Percentiles rank a stretch among this genome's conserved stretches.
phyloP scores from a whole-genome alignment of 352 stramenopile species.

The Phytophthora ohioensis region DNA sequence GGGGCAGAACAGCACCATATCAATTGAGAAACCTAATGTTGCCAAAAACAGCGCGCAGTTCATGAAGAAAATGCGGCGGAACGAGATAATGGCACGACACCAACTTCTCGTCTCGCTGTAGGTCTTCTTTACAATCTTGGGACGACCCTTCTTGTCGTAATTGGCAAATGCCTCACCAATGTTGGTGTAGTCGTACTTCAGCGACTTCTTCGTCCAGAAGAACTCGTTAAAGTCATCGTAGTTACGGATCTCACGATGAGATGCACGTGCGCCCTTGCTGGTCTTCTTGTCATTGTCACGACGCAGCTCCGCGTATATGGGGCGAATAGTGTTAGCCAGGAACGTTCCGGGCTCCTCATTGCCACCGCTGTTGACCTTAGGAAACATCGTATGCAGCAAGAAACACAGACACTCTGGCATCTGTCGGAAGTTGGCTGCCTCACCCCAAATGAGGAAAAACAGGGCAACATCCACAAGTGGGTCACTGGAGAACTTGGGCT shows the following conservation, averaged over 20 bases:
- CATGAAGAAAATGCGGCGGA: constrained; percentile 87
- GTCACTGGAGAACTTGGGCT: constrained; percentile 78
- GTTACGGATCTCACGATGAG: constrained; percentile 83
- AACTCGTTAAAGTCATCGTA: constrained; percentile 92
- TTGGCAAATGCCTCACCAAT: constrained; percentile 76
- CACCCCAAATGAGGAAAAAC: constrained; percentile 89
- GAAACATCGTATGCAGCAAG: constrained; percentile 79
- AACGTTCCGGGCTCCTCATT: constrained; percentile 74
- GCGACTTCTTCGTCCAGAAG: constrained; percentile 86
- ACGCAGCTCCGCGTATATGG: constrained; percentile 79
- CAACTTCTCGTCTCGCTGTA: constrained; percentile 82
- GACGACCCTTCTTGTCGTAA: constrained; percentile 81
- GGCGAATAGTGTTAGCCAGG: constrained; percentile 70
- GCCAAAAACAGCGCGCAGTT: constrained; percentile 80
- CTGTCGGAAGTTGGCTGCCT: constrained; percentile 86
- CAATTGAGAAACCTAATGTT: constrained; percentile 70
- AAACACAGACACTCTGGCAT: constrained; percentile 86
- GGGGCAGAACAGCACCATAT: constrained; percentile 81
- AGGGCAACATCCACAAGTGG: constrained; percentile 78
- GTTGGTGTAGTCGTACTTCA: constrained; percentile 76
- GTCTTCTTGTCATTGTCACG: constrained; percentile 89
- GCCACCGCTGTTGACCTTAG: constrained; percentile 55
- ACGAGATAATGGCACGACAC: constrained; percentile 77
- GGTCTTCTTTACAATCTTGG: constrained; percentile 86
- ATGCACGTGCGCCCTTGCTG: constrained; percentile 68